These are phyloP conservation scores for Arachis stenosperma DNA, from an alignment of 306 rosid species.

Conservation along the genomic window DNA sequence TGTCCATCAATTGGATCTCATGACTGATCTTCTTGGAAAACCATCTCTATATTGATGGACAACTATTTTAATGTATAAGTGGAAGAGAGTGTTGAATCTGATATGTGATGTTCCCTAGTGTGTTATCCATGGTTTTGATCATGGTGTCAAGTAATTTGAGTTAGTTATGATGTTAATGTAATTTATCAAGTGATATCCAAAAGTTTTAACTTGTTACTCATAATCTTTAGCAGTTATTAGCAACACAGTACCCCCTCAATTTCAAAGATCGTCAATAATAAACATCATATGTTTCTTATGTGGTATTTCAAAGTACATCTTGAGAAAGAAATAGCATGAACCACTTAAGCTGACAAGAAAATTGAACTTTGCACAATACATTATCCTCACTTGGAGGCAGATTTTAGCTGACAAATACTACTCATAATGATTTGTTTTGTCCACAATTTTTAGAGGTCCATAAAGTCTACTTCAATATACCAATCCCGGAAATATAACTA, in stretches of 20 bases:
- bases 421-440: constrained; percentile 27
- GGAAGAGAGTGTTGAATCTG: constrained; percentile 17
- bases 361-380: constrained; percentile 32
- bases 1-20: too few species aligned
- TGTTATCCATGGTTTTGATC: constrained; percentile 27
- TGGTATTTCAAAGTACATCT: not conserved
- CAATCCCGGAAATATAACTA: constrained; percentile 17
- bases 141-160: not conserved
- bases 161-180: constrained; percentile 15
- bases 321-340: constrained; percentile 16
- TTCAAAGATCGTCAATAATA: not conserved
- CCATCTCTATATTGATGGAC: too few species aligned
- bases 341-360: constrained; percentile 19
- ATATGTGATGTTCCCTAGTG: not conserved
- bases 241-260: too few species aligned
- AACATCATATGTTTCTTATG: constrained; percentile 13
- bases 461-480: constrained; percentile 22
- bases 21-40: too few species aligned
- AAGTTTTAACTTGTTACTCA: too few species aligned
- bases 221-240: too few species aligned
- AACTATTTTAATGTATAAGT: constrained; percentile 15
- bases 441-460: constrained; percentile 29
- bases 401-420: constrained; percentile 31
- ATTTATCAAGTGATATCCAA: too few species aligned
- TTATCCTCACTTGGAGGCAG: constrained; percentile 35